Conservation (phyloP, 2,329 filamentous ascomycete species). For the Colletotrichum magnum region DNA sequence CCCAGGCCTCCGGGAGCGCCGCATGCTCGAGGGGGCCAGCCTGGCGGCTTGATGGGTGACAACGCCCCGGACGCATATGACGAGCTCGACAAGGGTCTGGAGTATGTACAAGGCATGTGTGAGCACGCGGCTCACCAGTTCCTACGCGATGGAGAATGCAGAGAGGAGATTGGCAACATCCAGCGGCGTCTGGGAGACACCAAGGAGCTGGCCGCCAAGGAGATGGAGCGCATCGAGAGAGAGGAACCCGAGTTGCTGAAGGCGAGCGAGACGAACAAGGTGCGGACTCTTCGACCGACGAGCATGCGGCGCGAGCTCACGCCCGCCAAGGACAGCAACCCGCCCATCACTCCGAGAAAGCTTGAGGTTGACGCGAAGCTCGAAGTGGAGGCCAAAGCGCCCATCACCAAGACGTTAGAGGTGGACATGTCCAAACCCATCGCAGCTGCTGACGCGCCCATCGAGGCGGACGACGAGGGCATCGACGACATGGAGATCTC, state of each 20-base stretch:
- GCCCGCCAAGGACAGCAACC: conserved; percentile 43
- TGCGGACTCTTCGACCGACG: conserved; percentile 65
- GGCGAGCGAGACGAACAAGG: conserved; percentile 57
- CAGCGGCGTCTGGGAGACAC: conserved; percentile 76
- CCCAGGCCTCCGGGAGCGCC: conserved; percentile 44
- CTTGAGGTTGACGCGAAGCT: conserved; percentile 51
- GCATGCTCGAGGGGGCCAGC: conserved; percentile 33
- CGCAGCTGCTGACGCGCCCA: conserved; percentile 34
- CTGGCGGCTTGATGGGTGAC: conserved; percentile 41
- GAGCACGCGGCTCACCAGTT: conserved; percentile 92
- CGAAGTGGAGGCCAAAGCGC: conserved; percentile 40
- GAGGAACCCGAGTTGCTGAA: conserved; percentile 64
- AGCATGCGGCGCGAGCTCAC: conserved; percentile 65
- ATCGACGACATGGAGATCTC: conserved; percentile 53
- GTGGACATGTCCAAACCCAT: conserved; percentile 36
- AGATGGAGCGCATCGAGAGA: conserved; percentile 69
- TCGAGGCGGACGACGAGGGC: conserved; percentile 56
- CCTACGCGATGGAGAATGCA: conserved; percentile 88
- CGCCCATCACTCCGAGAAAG: conserved; percentile 38
- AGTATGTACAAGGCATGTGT: conserved; percentile 84
- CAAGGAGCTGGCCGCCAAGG: conserved; percentile 70
- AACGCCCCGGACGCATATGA: conserved; percentile 72
- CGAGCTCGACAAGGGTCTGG: conserved; percentile 81
- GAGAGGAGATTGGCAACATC: conserved; percentile 80
- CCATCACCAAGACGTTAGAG: conserved; percentile 19